These are phyloP conservation scores for Neurospora sp. DNA, from an alignment of 495 filamentous ascomycete species.

Conservation along the genomic window DNA sequence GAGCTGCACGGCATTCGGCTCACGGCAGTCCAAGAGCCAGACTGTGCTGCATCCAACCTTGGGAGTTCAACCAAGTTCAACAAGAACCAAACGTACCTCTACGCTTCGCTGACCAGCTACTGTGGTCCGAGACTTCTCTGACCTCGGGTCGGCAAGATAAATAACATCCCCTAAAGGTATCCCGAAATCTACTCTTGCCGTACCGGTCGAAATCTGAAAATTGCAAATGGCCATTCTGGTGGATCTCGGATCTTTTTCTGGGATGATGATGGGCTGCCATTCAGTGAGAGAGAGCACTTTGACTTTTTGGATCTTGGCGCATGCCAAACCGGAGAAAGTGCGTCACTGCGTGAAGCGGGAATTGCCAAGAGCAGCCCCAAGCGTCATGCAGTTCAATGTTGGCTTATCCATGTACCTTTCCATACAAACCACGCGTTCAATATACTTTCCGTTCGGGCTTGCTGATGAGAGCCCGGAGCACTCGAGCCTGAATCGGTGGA, in stretches of 20 bases:
- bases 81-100: not conserved
- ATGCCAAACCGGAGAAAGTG: not conserved
- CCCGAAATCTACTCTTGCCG: not conserved
- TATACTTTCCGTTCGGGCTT: not conserved
- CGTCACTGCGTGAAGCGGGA: not conserved
- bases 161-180: not conserved
- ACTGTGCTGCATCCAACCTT: not conserved
- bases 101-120: not conserved
- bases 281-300: not conserved
- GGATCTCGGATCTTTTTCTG: not conserved
- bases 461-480: not conserved
- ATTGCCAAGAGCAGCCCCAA: not conserved
- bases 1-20: not conserved
- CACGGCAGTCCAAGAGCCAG: not conserved
- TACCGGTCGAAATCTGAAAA: not conserved
- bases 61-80: not conserved
- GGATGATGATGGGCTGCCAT: not conserved
- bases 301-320: not conserved
- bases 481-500: not conserved
- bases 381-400: not conserved
- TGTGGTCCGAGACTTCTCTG: not conserved
- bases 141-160: not conserved
- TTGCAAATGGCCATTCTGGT: not conserved
- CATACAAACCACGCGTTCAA: not conserved
- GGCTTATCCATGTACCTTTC: not conserved